A percentile compares a stretch with the other conserved stretches of the same genome.
phyloP scores from a whole-genome alignment of 495 filamentous ascomycete species.

The Emericellopsis terricola region DNA sequence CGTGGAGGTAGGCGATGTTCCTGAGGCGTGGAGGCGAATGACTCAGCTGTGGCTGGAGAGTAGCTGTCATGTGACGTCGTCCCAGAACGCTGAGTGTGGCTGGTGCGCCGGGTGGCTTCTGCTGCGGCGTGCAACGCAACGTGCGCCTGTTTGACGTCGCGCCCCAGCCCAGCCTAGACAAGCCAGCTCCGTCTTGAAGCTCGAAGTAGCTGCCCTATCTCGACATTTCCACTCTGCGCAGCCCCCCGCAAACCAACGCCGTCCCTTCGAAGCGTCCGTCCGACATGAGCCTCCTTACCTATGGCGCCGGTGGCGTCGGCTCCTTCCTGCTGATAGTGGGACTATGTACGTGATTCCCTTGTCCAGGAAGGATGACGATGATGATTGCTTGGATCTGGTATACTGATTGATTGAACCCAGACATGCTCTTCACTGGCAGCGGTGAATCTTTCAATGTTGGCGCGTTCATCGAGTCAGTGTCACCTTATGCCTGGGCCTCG shows the following conservation, averaged over 20 bases:
- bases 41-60: too few species aligned
- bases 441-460: slow-evolving; percentile 96
- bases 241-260: too few species aligned
- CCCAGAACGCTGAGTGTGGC: too few species aligned
- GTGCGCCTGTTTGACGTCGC: background rate
- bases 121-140: too few species aligned
- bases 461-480: slow-evolving; percentile 82
- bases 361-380: slow-evolving; percentile 2
- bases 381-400: slow-evolving; percentile 14
- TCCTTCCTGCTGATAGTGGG: slow-evolving; percentile 66
- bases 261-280: background rate
- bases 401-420: slow-evolving; percentile 29
- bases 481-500: slow-evolving; percentile 84
- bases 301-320: slow-evolving; percentile 51
- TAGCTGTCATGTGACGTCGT: background rate
- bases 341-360: slow-evolving; percentile 43
- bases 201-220: background rate
- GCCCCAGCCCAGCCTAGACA: too few species aligned
- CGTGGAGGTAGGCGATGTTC: too few species aligned
- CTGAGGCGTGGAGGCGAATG: too few species aligned
- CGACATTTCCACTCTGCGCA: too few species aligned
- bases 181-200: background rate
- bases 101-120: background rate
- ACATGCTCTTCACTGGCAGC: slow-evolving; percentile 94
- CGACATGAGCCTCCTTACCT: slow-evolving; percentile 32